Conservation (phyloP, 2,329 filamentous ascomycete genomes). For the Penicillium hesseltinei region DNA sequence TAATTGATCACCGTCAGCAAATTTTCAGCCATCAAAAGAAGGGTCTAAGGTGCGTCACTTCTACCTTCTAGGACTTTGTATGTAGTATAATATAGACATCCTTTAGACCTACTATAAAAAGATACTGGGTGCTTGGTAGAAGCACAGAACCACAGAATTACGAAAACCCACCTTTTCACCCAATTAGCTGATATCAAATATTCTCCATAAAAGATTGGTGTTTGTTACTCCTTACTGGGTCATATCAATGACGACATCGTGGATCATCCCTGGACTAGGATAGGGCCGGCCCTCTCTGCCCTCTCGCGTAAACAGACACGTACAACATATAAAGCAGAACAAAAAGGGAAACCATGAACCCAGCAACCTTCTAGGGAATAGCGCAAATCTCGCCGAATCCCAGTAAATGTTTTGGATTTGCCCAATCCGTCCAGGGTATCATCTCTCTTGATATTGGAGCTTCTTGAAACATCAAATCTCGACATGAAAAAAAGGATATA, state of each 20-base stretch:
- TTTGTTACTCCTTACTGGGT: neutral
- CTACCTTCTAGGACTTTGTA: no score
- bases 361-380: neutral
- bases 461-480: neutral
- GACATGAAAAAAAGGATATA: neutral
- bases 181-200: neutral
- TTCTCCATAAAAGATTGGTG: neutral
- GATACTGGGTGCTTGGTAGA: no score
- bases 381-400: neutral
- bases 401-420: neutral
- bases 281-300: slow-evolving; percentile 15
- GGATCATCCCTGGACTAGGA: neutral
- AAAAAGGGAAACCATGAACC: neutral
- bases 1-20: no score
- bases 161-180: neutral
- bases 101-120: no score
- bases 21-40: no score
- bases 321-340: slow-evolving; percentile 9
- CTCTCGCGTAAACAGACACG: slow-evolving; percentile 7
- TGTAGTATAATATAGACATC: no score
- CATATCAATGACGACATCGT: neutral
- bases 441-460: no score
- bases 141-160: no score
- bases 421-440: neutral
- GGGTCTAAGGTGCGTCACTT: no score